Conservation (phyloP, 1,284 basidiomycete species). For the Cryptococcus jaspeensis region DNA sequence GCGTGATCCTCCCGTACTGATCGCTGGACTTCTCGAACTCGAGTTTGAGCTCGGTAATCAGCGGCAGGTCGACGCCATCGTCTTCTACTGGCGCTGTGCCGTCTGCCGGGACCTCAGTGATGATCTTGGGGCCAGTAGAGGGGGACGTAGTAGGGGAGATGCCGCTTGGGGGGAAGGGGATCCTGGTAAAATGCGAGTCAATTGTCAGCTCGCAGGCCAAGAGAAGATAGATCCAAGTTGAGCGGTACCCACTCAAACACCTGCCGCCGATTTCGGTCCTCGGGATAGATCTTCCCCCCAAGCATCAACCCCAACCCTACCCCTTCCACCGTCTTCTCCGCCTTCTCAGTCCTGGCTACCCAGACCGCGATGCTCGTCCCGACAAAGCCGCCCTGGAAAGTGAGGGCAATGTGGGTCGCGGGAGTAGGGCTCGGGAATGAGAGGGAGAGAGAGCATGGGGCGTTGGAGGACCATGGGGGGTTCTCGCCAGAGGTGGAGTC, state of each 20-base stretch:
- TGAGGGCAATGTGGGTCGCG: slow-evolving; percentile 42
- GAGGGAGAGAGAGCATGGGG: slow-evolving; percentile 41
- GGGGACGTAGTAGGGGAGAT: neutral
- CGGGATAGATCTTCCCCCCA: slow-evolving; percentile 45
- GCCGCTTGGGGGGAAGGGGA: slow-evolving; percentile 15
- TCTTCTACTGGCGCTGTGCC: slow-evolving; percentile 2
- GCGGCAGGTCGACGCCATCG: slow-evolving; percentile 3
- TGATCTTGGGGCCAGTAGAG: slow-evolving; percentile 16
- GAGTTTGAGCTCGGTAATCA: slow-evolving; percentile 40
- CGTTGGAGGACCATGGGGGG: slow-evolving; percentile 30
- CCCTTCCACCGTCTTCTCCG: slow-evolving; percentile 14
- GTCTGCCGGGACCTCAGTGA: slow-evolving; percentile 13
- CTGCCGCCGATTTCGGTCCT: slow-evolving; percentile 47
- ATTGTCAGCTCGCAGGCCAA: neutral
- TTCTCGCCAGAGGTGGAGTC: slow-evolving; percentile 25
- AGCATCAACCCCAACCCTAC: slow-evolving; percentile 32
- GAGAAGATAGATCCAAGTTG: neutral
- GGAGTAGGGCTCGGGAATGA: slow-evolving; percentile 36
- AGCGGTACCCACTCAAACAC: slow-evolving; percentile 41
- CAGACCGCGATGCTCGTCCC: slow-evolving; percentile 35
- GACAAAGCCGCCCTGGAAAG: slow-evolving; percentile 52
- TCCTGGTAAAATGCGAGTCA: slow-evolving; percentile 7
- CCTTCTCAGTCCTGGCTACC: slow-evolving; percentile 30
- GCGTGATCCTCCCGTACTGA: slow-evolving; percentile 48
- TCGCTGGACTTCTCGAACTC: slow-evolving; percentile 50